Evolutionary conservation across 108 stramenopile genomes (phyloP).

Genomic region (Licmophora abbreviata): DNA sequence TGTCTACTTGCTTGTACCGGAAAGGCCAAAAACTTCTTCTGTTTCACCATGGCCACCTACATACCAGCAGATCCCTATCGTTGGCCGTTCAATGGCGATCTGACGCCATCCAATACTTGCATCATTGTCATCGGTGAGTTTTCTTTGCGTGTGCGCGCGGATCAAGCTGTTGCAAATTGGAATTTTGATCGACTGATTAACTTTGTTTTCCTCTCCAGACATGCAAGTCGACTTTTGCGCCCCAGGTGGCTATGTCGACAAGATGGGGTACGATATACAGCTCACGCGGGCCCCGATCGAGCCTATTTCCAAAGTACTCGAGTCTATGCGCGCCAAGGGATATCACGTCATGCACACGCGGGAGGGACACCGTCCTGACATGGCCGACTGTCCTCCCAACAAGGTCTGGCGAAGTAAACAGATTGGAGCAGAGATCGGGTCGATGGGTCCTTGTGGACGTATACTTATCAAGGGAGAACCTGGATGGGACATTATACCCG

Average conservation of each 20-base stretch:
- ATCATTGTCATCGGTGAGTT: constrained; percentile 50
- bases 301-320: constrained; percentile 35
- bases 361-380: constrained; percentile 46
- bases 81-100: constrained; percentile 46
- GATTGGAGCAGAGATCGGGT: constrained; percentile 52
- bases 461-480: constrained; percentile 45
- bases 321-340: constrained; percentile 22
- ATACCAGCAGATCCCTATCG: constrained; percentile 33
- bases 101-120: constrained; percentile 31
- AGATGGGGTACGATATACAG: constrained; percentile 49
- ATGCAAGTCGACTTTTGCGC: constrained; percentile 49
- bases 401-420: constrained; percentile 41
- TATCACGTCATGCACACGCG: constrained; percentile 45
- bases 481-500: constrained; percentile 59
- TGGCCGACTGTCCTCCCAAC: constrained; percentile 50
- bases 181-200: neutral
- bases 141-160: constrained; percentile 26
- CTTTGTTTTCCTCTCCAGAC: neutral
- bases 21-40: no score
- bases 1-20: no score
- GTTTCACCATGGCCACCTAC: constrained; percentile 10
- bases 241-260: constrained; percentile 47
- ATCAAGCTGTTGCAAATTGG: no score
- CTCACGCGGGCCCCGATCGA: constrained; percentile 44
- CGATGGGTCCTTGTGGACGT: constrained; percentile 40